Conservation (phyloP, 169 alveolate species). For the Plasmodium knowlesi region DNA sequence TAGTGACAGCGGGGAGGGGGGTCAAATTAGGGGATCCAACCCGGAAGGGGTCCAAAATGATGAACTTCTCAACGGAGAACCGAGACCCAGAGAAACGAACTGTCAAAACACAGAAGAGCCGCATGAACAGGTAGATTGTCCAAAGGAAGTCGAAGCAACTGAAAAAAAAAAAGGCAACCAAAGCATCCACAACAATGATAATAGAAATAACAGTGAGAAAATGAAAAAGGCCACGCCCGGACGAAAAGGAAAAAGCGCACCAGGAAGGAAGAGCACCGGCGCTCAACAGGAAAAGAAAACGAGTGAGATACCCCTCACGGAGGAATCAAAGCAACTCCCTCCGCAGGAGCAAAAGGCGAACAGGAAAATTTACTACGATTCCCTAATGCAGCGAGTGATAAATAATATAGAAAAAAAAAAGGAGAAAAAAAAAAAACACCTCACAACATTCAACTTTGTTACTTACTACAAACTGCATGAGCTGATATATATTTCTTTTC, state of each 20-base stretch:
- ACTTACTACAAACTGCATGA: slow-evolving; percentile 52
- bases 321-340: background rate
- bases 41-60: background rate
- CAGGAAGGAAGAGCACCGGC: background rate
- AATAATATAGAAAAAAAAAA: background rate
- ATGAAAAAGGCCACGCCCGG: background rate
- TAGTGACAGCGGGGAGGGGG: background rate
- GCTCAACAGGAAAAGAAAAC: background rate
- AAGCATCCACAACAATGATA: background rate
- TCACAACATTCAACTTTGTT: slow-evolving; percentile 41
- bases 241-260: background rate
- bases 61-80: background rate
- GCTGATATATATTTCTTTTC: slow-evolving; percentile 25
- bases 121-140: background rate
- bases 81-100: background rate
- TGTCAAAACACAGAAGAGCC: background rate
- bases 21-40: background rate
- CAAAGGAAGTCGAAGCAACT: background rate
- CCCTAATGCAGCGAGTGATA: slow-evolving; percentile 6
- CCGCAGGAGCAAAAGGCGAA: background rate
- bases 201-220: background rate
- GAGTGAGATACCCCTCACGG: background rate
- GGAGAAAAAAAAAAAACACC: slow-evolving; percentile 19
- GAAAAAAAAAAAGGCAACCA: background rate
- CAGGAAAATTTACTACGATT: slow-evolving; percentile 22